Conservation (phyloP, 495 filamentous ascomycete species). For the Xylaria acuta region DNA sequence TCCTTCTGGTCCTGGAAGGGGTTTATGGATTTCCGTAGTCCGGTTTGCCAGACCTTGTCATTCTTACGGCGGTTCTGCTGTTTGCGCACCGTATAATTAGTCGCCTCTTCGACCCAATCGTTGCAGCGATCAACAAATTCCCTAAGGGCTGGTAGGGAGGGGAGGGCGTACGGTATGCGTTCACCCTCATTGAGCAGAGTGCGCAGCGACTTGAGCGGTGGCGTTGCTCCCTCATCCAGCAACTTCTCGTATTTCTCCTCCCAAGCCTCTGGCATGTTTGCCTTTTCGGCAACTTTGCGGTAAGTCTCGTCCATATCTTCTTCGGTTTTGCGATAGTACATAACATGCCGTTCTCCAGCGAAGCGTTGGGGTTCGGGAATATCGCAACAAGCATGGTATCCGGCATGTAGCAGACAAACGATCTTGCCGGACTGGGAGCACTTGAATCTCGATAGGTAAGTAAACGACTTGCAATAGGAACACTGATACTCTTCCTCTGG, state of each 20-base stretch:
- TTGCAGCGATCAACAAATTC: constrained; percentile 93
- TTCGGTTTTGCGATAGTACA: constrained; percentile 78
- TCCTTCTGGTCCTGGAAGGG: constrained; percentile 79
- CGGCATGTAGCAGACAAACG: constrained; percentile 80
- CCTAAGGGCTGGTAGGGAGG: constrained; percentile 80
- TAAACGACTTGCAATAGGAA: constrained; percentile 87
- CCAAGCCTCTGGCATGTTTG: constrained; percentile 86
- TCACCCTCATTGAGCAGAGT: constrained; percentile 91
- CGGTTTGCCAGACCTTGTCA: constrained; percentile 86
- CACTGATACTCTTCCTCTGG: constrained; percentile 92
- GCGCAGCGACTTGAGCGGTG: constrained; percentile 84
- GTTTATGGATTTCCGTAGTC: constrained; percentile 65
- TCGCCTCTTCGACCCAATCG: constrained; percentile 97
- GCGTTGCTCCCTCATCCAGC: constrained; percentile 80
- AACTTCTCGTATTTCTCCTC: constrained; percentile 85
- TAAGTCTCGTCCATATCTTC: constrained; percentile 68
- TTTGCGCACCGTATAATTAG: constrained; percentile 95
- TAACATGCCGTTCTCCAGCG: constrained; percentile 66
- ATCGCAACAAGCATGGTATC: constrained; percentile 79
- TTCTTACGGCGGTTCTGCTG: constrained; percentile 98
- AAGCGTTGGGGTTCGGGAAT: constrained; percentile 63
- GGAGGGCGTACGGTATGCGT: constrained; percentile 92
- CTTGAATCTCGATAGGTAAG: constrained; percentile 87
- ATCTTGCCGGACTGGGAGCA: constrained; percentile 79
- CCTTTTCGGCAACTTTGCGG: constrained; percentile 84